Evolutionary conservation across 2,329 filamentous ascomycete genomes (phyloP).

Genomic region (Fusarium sp.): DNA sequence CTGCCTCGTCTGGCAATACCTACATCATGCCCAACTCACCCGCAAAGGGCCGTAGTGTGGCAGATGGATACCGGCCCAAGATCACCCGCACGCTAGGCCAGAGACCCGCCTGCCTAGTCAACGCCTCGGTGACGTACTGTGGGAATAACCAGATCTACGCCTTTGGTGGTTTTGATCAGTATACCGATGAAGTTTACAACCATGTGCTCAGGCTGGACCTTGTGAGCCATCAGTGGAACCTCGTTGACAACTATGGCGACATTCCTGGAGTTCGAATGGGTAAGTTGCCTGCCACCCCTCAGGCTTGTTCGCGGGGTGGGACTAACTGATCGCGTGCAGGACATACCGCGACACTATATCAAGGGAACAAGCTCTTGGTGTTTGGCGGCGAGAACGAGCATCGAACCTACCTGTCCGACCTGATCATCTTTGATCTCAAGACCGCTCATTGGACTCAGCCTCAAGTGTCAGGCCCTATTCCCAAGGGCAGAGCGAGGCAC

Average conservation of each 20-base stretch:
- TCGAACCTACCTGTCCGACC: constrained; percentile 91
- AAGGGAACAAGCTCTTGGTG: constrained; percentile 94
- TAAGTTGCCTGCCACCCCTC: constrained; percentile 54
- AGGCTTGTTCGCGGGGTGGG: not conserved
- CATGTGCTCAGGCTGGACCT: constrained; percentile 93
- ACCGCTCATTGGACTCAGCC: constrained; percentile 97
- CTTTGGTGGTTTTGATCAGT: constrained; percentile 98
- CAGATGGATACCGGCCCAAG: constrained; percentile 85
- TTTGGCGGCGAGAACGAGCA: constrained; percentile 99
- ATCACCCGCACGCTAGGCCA: constrained; percentile 83
- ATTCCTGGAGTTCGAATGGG: constrained; percentile 98
- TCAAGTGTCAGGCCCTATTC: constrained; percentile 83
- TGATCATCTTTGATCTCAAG: constrained; percentile 95
- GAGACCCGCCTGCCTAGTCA: constrained; percentile 93
- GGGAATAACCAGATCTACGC: constrained; percentile 98
- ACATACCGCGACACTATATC: constrained; percentile 93
- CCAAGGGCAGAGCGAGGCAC: constrained; percentile 91
- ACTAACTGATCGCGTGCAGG: constrained; percentile 61
- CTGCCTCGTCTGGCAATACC: constrained; percentile 75
- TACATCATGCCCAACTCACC: constrained; percentile 94
- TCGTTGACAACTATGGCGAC: constrained; percentile 98
- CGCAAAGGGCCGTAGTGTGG: constrained; percentile 71
- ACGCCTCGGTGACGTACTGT: constrained; percentile 98
- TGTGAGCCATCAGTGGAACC: constrained; percentile 88
- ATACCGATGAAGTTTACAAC: constrained; percentile 99